Evolutionary conservation across 2,329 filamentous ascomycete genomes (phyloP), one percentile per base, ranked within the genome.

Genomic region (Knufia fluminis): DNA sequence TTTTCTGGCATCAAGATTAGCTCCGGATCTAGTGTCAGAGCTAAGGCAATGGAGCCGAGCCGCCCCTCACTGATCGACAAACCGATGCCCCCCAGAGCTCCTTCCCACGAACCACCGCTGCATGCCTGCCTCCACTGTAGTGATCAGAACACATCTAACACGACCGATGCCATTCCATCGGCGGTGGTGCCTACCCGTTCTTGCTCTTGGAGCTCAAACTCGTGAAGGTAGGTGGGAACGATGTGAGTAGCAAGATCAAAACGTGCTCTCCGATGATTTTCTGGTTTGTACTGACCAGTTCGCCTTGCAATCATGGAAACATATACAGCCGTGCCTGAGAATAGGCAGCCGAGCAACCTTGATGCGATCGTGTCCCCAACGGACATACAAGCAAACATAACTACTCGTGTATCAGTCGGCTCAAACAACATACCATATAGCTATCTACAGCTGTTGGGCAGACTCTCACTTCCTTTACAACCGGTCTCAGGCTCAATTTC

Each of bases 361-460:
- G 2, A 22, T 39, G 4, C 22, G 6, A n/a, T 38, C 32, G 16
- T 20, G n/a, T 39, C 38, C 3, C 31, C n/a, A 26, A 2, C 46
- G 7, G 14, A 40, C 9, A 24, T 26, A 39, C 32, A 28, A 39
- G 12, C 6, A 24, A 16, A 9, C 32, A 26, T 22, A 16, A 14
- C 12, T 6, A 14, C 32, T 47, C 26, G 19, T 26, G 16, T 7
- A 40, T 10, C 10, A 38, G 9, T n/a, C 16, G 12, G 16, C 26
- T 20, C 20, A 6, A 3, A 23, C 19, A 24, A 16, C 39, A 14
- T 10, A 32, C 32, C 28, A 3, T 36, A 33, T 14, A 40, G 26
- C 17, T 48, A 48, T 16, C 24, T 40, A 17, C 45, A 48, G 4
- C 45, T 48, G 12, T 35, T 48, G 6, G 40, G 45, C 33, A 48